Conservation (phyloP, 2,329 filamentous ascomycete genomes). For the Trichophaea hybrida region DNA sequence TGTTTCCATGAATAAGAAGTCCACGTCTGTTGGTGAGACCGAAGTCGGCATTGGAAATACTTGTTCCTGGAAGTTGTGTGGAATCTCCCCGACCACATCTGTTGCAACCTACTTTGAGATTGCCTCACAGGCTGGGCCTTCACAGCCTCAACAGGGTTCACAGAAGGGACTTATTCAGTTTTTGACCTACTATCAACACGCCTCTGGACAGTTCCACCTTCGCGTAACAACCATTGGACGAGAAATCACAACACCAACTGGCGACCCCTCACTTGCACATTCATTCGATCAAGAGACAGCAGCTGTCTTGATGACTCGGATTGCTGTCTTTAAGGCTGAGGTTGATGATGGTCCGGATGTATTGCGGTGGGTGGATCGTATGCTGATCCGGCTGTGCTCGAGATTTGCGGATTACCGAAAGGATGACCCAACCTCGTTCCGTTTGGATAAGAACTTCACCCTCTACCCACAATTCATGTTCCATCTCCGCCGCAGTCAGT, state of each 20-base stretch:
- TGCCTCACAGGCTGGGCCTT: conserved; percentile 76
- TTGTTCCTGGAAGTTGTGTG: conserved; percentile 99
- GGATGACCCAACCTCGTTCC: conserved; percentile 93
- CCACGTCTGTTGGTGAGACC: conserved; percentile 87
- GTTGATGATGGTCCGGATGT: conserved; percentile 98
- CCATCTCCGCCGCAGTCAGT: conserved; percentile 89
- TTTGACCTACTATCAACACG: conserved; percentile 95
- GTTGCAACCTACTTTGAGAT: conserved; percentile 98
- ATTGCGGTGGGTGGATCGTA: conserved; percentile 91
- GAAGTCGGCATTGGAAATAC: conserved; percentile 98
- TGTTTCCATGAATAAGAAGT: conserved; percentile 95
- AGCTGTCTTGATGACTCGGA: conserved; percentile 95
- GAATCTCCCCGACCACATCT: conserved; percentile 82
- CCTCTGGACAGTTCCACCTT: conserved; percentile 88
- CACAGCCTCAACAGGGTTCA: conserved; percentile 60
- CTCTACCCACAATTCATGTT: conserved; percentile 99
- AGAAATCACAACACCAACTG: conserved; percentile 81
- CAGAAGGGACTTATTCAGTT: conserved; percentile 97
- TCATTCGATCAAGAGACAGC: conserved; percentile 98
- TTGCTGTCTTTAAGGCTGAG: conserved; percentile 96
- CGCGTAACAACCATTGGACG: conserved; percentile 87
- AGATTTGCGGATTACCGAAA: conserved; percentile 96
- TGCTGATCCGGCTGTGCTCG: conserved; percentile 93
- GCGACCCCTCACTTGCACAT: conserved; percentile 86
- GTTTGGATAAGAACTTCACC: conserved; percentile 96